Evolutionary conservation across 805 yeast genomes (phyloP).

Genomic region (Spathaspora boniae): DNA sequence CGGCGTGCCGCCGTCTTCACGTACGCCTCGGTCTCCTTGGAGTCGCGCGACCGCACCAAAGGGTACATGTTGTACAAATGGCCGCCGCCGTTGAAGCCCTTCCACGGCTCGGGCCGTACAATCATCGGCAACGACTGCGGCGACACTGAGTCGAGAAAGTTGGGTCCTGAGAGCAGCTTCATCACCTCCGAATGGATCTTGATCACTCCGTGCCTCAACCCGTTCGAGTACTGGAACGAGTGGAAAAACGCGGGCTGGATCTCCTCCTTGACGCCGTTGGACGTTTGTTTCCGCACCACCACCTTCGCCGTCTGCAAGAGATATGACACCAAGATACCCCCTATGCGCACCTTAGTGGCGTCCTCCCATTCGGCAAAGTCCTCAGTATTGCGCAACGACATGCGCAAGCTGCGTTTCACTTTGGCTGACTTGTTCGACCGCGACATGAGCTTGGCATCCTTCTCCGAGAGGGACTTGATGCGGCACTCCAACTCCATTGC

Average conservation of each 20-base stretch:
- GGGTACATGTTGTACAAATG: slow-evolving; percentile 61
- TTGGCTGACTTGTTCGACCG: slow-evolving; percentile 2
- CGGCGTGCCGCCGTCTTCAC: slow-evolving; percentile 77
- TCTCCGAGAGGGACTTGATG: slow-evolving; percentile 58
- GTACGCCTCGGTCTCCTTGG: slow-evolving; percentile 88
- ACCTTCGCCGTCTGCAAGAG: slow-evolving; percentile 81
- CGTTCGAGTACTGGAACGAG: slow-evolving; percentile 75
- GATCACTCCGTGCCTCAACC: slow-evolving; percentile 78
- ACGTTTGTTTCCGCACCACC: slow-evolving; percentile 75
- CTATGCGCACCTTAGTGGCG: slow-evolving; percentile 56
- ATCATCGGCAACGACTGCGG: slow-evolving; percentile 94
- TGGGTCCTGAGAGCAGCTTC: slow-evolving; percentile 62
- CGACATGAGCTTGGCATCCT: slow-evolving; percentile 46
- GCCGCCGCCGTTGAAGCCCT: slow-evolving; percentile 78
- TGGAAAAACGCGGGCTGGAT: slow-evolving; percentile 89
- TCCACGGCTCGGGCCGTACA: slow-evolving; percentile 88
- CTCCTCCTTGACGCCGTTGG: slow-evolving; percentile 51
- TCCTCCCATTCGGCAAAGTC: slow-evolving; percentile 22
- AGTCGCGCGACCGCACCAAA: slow-evolving; percentile 73
- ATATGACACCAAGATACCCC: slow-evolving; percentile 72
- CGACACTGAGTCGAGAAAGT: slow-evolving; percentile 60
- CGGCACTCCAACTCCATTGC: slow-evolving; percentile 83
- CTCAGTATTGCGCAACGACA: slow-evolving; percentile 7
- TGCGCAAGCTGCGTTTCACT: slow-evolving; percentile 3
- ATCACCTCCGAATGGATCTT: slow-evolving; percentile 70